Evolutionary conservation across 139 green algal genomes (phyloP).

Genomic region (Chlorella sorokiniana): DNA sequence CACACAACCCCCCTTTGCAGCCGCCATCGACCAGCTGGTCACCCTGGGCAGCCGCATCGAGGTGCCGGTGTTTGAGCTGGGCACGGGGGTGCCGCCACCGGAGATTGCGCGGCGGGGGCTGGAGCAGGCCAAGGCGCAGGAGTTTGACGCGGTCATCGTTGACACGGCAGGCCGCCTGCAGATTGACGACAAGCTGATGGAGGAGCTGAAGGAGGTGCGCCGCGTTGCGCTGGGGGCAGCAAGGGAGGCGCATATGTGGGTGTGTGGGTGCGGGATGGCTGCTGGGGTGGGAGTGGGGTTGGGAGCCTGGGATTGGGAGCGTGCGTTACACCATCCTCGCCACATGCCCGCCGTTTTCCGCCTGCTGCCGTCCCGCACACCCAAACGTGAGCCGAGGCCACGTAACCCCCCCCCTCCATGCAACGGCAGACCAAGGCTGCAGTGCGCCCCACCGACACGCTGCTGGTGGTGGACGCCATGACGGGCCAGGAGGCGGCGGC

Average conservation of each 20-base stretch:
- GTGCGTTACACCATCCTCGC: too few species aligned
- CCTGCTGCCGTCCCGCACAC: neutral
- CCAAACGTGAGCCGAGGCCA: too few species aligned
- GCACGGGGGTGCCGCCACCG: constrained; percentile 53
- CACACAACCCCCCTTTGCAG: too few species aligned
- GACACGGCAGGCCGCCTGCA: constrained; percentile 96
- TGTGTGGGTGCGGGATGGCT: neutral
- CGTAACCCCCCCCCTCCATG: neutral
- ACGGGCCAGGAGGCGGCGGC: constrained; percentile 92
- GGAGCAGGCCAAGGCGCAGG: constrained; percentile 67
- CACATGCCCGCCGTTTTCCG: neutral
- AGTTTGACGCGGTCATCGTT: constrained; percentile 90
- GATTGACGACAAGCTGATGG: constrained; percentile 93
- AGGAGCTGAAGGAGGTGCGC: constrained; percentile 79
- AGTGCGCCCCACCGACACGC: constrained; percentile 87
- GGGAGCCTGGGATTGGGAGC: neutral
- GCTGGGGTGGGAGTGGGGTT: neutral
- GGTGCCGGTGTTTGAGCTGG: constrained; percentile 92
- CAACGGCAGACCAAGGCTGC: constrained; percentile 65
- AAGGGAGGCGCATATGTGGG: neutral
- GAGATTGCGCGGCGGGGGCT: constrained; percentile 71
- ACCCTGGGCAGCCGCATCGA: constrained; percentile 82
- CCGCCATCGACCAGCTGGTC: constrained; percentile 95
- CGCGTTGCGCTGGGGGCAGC: too few species aligned
- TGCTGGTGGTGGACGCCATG: constrained; percentile 99